Evolutionary conservation across 768 basidiomycete species (phyloP), one percentile per base, ranked within the genome.

Genomic region (Calocera viscosa): DNA sequence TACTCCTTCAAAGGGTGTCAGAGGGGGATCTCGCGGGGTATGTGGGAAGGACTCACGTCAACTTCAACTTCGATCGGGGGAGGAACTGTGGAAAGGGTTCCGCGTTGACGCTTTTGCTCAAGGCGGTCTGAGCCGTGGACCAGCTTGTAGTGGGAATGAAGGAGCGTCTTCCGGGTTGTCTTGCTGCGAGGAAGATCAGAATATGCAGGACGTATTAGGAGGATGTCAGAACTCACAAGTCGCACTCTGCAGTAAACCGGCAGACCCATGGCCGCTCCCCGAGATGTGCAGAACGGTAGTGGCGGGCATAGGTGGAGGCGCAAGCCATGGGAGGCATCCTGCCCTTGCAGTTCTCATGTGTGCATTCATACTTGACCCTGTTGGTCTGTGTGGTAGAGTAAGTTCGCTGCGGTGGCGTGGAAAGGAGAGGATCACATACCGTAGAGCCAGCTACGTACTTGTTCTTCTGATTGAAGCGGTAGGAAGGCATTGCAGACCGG

Each of bases 401-500:
- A 22, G 26, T 24, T 47, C 43, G 43, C 7, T 24, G 19, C 19
- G 3, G 14, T 8, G 14, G 22, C 5, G 30, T 47, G 24, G 53
- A 5, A 7, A 32, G 30, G 53, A 60, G 53, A 32, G n/a, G 53
- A 60, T 32, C 24, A 32, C 53, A 26, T 60, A 60, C 53, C 14
- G 53, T 60, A 60, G 53, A 60, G 30, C 53, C 53, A 60, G 53
- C 53, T 60, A 60, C 53, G 14, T 14, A 22, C 53, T 32, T 26
- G 26, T 11, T 16, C 53, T 60, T 60, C 53, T 60, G 53, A 19
- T 60, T 14, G 30, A 32, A 60, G 30, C 53, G 53, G 53, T 60
- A 32, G 53, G 53, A 60, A 60, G 53, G 53, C 53, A 60, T 60
- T 60, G 53, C 53, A 60, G 53, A 60, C 53, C 53, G 26, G 53